These are phyloP conservation scores for Glycyrrhiza uralensis DNA, from an alignment of 306 rosid species.

Conservation along the genomic window DNA sequence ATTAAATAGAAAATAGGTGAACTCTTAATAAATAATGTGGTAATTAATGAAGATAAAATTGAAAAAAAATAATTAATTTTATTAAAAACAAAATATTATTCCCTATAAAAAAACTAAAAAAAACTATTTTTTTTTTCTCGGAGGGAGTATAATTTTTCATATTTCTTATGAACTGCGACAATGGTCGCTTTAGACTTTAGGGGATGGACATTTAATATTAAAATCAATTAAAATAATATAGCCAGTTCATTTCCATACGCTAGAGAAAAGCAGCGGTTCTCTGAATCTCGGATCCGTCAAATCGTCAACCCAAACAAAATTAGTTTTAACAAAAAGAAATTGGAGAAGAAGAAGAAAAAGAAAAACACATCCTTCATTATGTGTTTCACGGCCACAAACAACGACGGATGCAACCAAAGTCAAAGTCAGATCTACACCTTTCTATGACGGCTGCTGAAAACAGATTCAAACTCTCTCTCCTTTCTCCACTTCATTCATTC, in stretches of 20 bases:
- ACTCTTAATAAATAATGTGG: too few relatives aligned
- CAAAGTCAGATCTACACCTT: slow-evolving; percentile 38
- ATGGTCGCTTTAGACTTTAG: too few relatives aligned
- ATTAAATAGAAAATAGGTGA: too few relatives aligned
- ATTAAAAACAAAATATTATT: too few relatives aligned
- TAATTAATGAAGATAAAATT: too few relatives aligned
- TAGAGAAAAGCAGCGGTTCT: neutral
- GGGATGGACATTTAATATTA: neutral
- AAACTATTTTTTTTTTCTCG: too few relatives aligned
- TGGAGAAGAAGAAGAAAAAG: neutral
- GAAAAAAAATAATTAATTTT: too few relatives aligned
- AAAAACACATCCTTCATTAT: neutral
- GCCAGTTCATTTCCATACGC: neutral
- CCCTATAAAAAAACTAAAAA: too few relatives aligned
- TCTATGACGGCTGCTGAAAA: too few relatives aligned
- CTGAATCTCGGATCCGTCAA: slow-evolving; percentile 57
- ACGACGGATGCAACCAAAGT: slow-evolving; percentile 11
- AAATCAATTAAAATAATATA: neutral
- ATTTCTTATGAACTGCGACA: neutral
- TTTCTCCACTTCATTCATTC: neutral
- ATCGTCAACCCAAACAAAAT: slow-evolving; percentile 12
- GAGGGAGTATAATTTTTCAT: too few relatives aligned
- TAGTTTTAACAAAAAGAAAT: neutral
- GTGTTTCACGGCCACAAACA: slow-evolving; percentile 8
- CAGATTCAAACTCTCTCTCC: neutral